phyloP scores from a whole-genome alignment of 2,329 filamentous ascomycete species.

The Penicillium psychrosexuale region DNA sequence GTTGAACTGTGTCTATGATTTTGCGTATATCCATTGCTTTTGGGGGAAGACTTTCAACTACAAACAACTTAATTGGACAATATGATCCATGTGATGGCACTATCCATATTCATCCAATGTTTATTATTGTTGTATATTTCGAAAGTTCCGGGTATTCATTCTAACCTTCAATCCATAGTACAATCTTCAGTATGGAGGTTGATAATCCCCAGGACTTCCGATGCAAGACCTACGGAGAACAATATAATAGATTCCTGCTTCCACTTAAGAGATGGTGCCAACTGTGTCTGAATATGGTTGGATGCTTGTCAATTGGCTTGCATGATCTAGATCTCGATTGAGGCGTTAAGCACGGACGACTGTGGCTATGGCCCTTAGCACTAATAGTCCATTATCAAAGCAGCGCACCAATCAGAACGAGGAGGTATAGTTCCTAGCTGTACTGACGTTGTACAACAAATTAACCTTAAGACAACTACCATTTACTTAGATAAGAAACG shows the following conservation, averaged over 20 bases:
- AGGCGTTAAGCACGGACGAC: constrained; percentile 4
- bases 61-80: background rate
- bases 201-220: too few relatives aligned
- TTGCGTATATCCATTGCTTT: constrained; percentile 14
- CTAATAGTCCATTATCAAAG: background rate
- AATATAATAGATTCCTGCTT: background rate
- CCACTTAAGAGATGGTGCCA: background rate
- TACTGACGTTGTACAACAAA: background rate
- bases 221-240: background rate
- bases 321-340: background rate
- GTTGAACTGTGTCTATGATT: background rate
- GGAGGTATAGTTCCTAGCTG: background rate
- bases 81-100: background rate
- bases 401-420: constrained; percentile 2
- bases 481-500: background rate
- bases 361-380: background rate
- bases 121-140: constrained; percentile 13
- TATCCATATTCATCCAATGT: constrained; percentile 3
- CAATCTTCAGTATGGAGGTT: too few relatives aligned
- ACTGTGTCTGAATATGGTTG: background rate
- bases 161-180: constrained; percentile 56
- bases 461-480: background rate
- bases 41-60: background rate
- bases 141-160: background rate
- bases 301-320: background rate